Evolutionary conservation across 1,139 yeast genomes (phyloP).

Genomic region (Suhomyces chickasaworum): DNA sequence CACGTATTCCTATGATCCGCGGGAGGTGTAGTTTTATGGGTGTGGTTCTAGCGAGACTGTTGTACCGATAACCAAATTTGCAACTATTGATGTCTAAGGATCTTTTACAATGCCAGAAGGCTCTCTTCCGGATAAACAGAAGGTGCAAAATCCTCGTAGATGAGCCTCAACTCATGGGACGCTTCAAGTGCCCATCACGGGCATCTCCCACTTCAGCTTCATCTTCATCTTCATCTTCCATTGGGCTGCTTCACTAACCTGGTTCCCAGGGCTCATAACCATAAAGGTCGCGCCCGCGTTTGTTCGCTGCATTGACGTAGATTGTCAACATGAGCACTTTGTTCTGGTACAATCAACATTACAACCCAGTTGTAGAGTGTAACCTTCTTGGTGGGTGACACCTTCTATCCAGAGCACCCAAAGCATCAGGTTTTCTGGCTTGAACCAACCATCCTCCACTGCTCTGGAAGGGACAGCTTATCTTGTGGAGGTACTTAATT

Average conservation of each 20-base stretch:
- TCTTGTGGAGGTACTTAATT: not conserved
- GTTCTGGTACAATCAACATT: constrained; percentile 1
- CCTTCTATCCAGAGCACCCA: not conserved
- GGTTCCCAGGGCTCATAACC: not conserved
- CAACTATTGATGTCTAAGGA: too few relatives aligned
- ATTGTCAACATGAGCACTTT: constrained; percentile 6
- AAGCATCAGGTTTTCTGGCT: not conserved
- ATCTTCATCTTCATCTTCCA: not conserved
- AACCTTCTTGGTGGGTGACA: not conserved
- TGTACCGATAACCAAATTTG: too few relatives aligned
- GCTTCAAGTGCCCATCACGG: too few relatives aligned
- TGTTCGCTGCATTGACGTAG: constrained; percentile 11
- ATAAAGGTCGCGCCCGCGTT: not conserved
- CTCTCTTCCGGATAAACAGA: too few relatives aligned
- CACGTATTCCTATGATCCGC: too few relatives aligned
- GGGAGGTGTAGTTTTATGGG: too few relatives aligned
- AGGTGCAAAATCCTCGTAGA: too few relatives aligned
- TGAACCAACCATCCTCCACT: not conserved
- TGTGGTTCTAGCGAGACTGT: too few relatives aligned
- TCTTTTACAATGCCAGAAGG: too few relatives aligned
- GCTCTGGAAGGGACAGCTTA: not conserved
- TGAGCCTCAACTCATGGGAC: too few relatives aligned
- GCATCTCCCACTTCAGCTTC: not conserved
- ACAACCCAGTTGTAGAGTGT: not conserved
- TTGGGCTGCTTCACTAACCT: not conserved